These are phyloP conservation scores for Hirsutella rhossiliensis DNA, from an alignment of 2,329 filamentous ascomycete species.

Conservation along the genomic window DNA sequence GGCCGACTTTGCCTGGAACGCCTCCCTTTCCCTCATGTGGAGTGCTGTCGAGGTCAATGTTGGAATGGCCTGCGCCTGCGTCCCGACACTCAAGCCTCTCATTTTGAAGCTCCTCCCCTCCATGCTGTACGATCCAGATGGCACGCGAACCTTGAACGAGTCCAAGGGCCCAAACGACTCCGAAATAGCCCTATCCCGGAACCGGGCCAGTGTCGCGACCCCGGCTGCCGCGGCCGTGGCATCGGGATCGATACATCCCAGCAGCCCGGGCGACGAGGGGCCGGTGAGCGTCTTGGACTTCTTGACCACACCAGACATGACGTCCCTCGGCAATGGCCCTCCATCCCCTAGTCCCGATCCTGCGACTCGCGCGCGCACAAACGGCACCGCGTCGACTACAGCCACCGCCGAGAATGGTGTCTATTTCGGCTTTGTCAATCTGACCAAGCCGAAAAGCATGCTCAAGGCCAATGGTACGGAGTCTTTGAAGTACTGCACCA, in stretches of 20 bases:
- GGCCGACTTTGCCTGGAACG: conserved; percentile 55
- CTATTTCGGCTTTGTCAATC: conserved; percentile 70
- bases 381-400: conserved; percentile 21
- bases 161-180: conserved; percentile 18
- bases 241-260: conserved; percentile 1
- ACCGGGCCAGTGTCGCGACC: neutral
- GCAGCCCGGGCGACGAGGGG: conserved; percentile 11
- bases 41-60: conserved; percentile 84
- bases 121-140: conserved; percentile 41
- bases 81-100: conserved; percentile 84
- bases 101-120: conserved; percentile 51
- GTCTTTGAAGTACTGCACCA: conserved; percentile 57
- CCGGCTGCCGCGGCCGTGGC: neutral
- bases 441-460: conserved; percentile 57
- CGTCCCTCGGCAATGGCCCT: neutral
- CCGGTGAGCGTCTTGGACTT: conserved; percentile 31
- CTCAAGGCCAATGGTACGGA: conserved; percentile 50
- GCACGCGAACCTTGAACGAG: conserved; percentile 16
- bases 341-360: neutral
- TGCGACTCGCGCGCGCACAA: conserved; percentile 11
- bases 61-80: conserved; percentile 80
- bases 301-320: conserved; percentile 29
- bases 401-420: conserved; percentile 31
- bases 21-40: conserved; percentile 84
- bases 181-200: conserved; percentile 13